phyloP scores from a whole-genome alignment of 768 basidiomycete genomes.

The Agaricus sinodeliciosus region DNA sequence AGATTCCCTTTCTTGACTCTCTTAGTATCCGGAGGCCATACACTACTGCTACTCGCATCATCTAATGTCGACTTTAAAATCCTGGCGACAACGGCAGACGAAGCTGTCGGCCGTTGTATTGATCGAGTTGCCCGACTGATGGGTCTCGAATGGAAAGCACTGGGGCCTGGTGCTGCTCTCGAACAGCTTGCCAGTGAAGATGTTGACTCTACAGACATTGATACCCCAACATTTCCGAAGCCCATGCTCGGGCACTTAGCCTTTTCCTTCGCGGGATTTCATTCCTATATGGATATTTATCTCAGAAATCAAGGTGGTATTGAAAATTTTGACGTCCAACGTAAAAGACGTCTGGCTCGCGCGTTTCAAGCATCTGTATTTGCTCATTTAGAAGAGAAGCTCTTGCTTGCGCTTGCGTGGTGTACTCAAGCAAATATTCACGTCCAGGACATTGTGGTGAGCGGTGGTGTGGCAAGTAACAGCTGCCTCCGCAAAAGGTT shows the following conservation, averaged over 20 bases:
- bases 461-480: constrained; percentile 95
- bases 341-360: constrained; percentile 48
- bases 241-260: constrained; percentile 48
- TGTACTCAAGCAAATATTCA: constrained; percentile 35
- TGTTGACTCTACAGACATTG: constrained; percentile 19
- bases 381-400: constrained; percentile 69
- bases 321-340: constrained; percentile 28
- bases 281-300: constrained; percentile 60
- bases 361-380: constrained; percentile 71
- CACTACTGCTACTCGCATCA: constrained; percentile 72
- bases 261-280: constrained; percentile 80
- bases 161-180: constrained; percentile 76
- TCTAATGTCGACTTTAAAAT: constrained; percentile 54
- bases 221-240: constrained; percentile 34
- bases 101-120: constrained; percentile 71
- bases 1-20: constrained; percentile 84
- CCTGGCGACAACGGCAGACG: constrained; percentile 69
- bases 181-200: constrained; percentile 57
- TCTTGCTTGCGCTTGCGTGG: constrained; percentile 44
- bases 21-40: constrained; percentile 92
- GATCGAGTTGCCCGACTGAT: constrained; percentile 80
- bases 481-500: constrained; percentile 58
- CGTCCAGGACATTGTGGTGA: constrained; percentile 65
- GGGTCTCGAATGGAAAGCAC: constrained; percentile 50
- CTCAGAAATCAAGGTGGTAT: constrained; percentile 39